Percentiles rank a stretch among this genome's conserved stretches.
These are phyloP conservation scores for Candida glucosophila DNA, from an alignment of 1,139 yeast genomes.

Conservation along the genomic window DNA sequence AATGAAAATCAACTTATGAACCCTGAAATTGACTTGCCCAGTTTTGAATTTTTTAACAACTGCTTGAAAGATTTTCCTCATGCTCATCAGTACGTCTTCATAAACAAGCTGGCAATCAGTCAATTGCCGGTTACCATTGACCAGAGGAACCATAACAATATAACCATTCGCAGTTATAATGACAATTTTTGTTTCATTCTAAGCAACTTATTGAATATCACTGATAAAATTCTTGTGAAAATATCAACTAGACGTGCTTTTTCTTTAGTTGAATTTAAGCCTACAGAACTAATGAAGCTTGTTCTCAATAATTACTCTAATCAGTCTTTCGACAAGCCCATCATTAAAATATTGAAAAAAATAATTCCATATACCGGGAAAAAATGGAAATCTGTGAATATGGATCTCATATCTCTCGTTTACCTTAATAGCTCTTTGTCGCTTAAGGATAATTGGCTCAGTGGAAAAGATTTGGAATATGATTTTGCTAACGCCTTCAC, in stretches of 20 bases:
- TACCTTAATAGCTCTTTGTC: constrained; percentile 67
- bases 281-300: constrained; percentile 41
- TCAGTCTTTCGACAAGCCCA: constrained; percentile 55
- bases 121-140: constrained; percentile 20
- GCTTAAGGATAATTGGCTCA: constrained; percentile 81
- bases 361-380: constrained; percentile 87
- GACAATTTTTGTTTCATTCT: constrained; percentile 35
- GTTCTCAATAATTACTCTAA: constrained; percentile 48
- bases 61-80: constrained; percentile 19
- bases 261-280: constrained; percentile 47
- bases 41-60: constrained; percentile 35
- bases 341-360: constrained; percentile 66
- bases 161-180: constrained; percentile 27
- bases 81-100: constrained; percentile 13
- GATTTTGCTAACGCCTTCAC: constrained; percentile 75
- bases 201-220: constrained; percentile 34
- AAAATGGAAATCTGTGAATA: constrained; percentile 88
- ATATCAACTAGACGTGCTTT: constrained; percentile 46
- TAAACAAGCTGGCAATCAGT: constrained; percentile 21
- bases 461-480: constrained; percentile 71
- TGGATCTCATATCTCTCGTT: constrained; percentile 87
- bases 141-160: constrained; percentile 18
- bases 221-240: constrained; percentile 37
- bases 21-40: constrained; percentile 34
- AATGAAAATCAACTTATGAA: constrained; percentile 37